phyloP scores from a whole-genome alignment of 495 filamentous ascomycete species.

The Daldinia concentrica region DNA sequence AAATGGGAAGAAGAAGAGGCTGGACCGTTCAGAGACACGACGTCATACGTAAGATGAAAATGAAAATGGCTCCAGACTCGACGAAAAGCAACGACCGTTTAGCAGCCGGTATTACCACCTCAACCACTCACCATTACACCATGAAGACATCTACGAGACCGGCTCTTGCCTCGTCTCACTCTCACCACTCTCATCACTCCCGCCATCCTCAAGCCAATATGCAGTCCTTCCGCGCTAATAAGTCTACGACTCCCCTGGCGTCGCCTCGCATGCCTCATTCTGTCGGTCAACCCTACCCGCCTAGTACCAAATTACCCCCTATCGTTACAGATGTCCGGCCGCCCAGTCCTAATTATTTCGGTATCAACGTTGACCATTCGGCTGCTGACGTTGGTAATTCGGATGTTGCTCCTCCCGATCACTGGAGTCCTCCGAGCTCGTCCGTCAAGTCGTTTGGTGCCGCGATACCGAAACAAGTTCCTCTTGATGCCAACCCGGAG shows the following conservation, averaged over 20 bases:
- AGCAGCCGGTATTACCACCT: slow-evolving; percentile 1
- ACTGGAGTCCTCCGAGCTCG: slow-evolving; percentile 76
- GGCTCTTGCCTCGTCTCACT: slow-evolving; percentile 47
- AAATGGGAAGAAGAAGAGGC: slow-evolving; percentile 40
- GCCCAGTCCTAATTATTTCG: slow-evolving; percentile 85
- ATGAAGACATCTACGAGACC: slow-evolving; percentile 60
- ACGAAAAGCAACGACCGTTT: slow-evolving; percentile 49
- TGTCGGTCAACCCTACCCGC: slow-evolving; percentile 55
- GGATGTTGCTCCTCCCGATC: slow-evolving; percentile 66
- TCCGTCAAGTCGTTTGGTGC: slow-evolving; percentile 73
- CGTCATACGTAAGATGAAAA: slow-evolving; percentile 42
- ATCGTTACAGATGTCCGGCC: slow-evolving; percentile 51
- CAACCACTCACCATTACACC: slow-evolving; percentile 49
- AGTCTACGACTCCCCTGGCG: slow-evolving; percentile 54
- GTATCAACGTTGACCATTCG: slow-evolving; percentile 69
- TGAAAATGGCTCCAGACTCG: slow-evolving; percentile 43
- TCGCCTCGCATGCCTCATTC: slow-evolving; percentile 55
- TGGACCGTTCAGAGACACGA: slow-evolving; percentile 38
- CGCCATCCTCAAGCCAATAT: slow-evolving; percentile 54
- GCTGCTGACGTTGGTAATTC: slow-evolving; percentile 67
- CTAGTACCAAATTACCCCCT: slow-evolving; percentile 48
- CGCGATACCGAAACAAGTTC: slow-evolving; percentile 72
- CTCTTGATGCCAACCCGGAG: slow-evolving; percentile 76
- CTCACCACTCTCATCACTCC: slow-evolving; percentile 46
- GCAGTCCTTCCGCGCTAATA: slow-evolving; percentile 50